phyloP scores from a whole-genome alignment of 2,329 filamentous ascomycete genomes.

The Cordyceps farinosa region DNA sequence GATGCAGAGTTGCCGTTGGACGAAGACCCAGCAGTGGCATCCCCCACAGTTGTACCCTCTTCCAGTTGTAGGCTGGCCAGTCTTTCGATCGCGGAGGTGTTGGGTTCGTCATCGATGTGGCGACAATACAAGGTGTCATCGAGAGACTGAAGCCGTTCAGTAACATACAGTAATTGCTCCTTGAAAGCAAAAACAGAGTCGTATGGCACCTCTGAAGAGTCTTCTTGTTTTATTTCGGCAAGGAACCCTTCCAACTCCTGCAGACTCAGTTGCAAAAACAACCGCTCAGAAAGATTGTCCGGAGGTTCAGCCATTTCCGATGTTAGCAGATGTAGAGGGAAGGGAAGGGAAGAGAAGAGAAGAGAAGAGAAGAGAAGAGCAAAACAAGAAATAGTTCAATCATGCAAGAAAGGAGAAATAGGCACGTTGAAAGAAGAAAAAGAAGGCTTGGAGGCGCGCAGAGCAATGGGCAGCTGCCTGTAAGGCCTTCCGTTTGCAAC shows the following conservation, averaged over 20 bases:
- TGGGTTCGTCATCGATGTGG: too few species aligned
- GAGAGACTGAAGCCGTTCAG: too few species aligned
- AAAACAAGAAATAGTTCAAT: too few species aligned
- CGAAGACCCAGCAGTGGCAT: too few species aligned
- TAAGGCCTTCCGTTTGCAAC: too few species aligned
- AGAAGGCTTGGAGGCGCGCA: neutral
- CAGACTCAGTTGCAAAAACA: neutral
- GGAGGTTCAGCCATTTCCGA: neutral
- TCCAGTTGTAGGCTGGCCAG: too few species aligned
- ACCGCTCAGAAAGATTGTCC: neutral
- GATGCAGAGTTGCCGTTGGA: too few species aligned
- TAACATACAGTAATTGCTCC: neutral
- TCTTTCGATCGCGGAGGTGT: too few species aligned
- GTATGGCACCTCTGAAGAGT: neutral
- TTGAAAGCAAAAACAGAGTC: neutral
- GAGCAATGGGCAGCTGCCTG: too few species aligned
- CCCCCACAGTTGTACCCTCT: too few species aligned
- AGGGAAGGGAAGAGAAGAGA: neutral
- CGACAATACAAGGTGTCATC: too few species aligned
- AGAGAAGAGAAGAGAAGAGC: neutral
- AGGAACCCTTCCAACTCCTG: neutral
- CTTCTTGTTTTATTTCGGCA: neutral
- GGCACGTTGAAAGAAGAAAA: neutral
- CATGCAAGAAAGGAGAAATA: neutral
- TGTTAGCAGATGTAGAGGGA: neutral